Conservation (phyloP, 78 protist species). For the Carpediemonas membranifera region DNA sequence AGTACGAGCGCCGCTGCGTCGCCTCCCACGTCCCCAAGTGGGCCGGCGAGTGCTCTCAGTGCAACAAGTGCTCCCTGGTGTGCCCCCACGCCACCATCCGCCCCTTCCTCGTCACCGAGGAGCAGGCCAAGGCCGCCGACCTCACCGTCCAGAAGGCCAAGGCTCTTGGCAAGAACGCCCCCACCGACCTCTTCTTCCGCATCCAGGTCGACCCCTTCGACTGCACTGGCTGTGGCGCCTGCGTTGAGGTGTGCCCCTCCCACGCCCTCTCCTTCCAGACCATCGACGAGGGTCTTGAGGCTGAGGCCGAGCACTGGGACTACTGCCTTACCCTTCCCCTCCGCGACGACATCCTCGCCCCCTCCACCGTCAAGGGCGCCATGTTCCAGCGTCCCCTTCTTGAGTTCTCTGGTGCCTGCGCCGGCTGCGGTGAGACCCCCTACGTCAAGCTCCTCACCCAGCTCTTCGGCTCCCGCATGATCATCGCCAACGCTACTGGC, state of each 20-base stretch:
- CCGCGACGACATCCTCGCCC: slow-evolving; percentile 23
- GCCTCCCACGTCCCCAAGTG: slow-evolving; percentile 38
- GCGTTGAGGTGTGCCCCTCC: slow-evolving; percentile 44
- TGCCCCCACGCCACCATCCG: slow-evolving; percentile 65
- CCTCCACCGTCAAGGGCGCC: slow-evolving; percentile 32
- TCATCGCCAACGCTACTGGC: too few species aligned
- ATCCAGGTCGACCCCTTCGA: slow-evolving; percentile 48
- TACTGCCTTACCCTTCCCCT: slow-evolving; percentile 16
- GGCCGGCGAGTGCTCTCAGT: slow-evolving; percentile 48
- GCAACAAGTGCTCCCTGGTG: slow-evolving; percentile 49
- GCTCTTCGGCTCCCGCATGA: background rate
- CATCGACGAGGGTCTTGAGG: slow-evolving; percentile 16
- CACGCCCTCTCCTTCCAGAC: slow-evolving; percentile 29
- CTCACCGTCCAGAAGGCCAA: slow-evolving; percentile 10
- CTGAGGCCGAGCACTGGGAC: slow-evolving; percentile 38
- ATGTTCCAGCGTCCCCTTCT: slow-evolving; percentile 51
- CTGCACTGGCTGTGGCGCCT: slow-evolving; percentile 59
- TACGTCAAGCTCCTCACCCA: too few species aligned
- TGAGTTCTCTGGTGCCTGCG: too few species aligned
- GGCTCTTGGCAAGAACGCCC: background rate
- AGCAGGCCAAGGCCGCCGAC: slow-evolving; percentile 25
- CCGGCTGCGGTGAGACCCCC: slow-evolving; percentile 22
- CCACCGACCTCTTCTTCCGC: slow-evolving; percentile 10
- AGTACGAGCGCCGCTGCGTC: too few species aligned
- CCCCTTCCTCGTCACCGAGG: slow-evolving; percentile 40